These are phyloP conservation scores for Aureobasidium uvarum DNA, from an alignment of 2,329 filamentous ascomycete species.

Conservation along the genomic window DNA sequence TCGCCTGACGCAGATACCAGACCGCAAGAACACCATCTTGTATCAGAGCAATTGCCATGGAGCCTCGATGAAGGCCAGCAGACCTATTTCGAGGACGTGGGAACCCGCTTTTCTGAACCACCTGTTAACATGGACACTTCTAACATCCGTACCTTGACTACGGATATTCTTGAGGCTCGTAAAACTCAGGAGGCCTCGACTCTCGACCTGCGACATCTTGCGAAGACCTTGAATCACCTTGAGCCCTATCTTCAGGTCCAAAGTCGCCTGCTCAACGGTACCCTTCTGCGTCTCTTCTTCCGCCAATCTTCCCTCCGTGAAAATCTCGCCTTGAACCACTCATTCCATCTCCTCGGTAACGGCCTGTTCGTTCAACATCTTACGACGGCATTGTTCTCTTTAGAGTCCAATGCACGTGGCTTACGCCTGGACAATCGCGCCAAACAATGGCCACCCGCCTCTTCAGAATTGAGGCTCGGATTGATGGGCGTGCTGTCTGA, in stretches of 20 bases:
- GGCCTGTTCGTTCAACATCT: conserved; percentile 78
- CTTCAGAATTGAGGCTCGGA: conserved; percentile 85
- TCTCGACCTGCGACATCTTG: neutral
- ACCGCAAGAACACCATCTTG: neutral
- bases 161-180: neutral
- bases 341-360: conserved; percentile 81
- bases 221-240: neutral
- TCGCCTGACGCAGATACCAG: neutral
- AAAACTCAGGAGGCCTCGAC: neutral
- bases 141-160: neutral
- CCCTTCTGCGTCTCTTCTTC: conserved; percentile 75
- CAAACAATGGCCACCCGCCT: conserved; percentile 78
- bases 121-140: neutral
- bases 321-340: conserved; percentile 71
- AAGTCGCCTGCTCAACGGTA: conserved; percentile 71
- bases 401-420: conserved; percentile 74
- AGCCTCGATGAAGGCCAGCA: conserved; percentile 61
- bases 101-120: neutral
- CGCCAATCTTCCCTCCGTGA: conserved; percentile 66
- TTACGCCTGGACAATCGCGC: conserved; percentile 75
- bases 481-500: conserved; percentile 83
- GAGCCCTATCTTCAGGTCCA: conserved; percentile 59
- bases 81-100: conserved; percentile 32
- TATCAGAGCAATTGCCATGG: conserved; percentile 39
- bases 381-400: conserved; percentile 79